Base-by-base conservation (phyloP, 1,284 basidiomycete species). In the Earliella scabrosa region DNA sequence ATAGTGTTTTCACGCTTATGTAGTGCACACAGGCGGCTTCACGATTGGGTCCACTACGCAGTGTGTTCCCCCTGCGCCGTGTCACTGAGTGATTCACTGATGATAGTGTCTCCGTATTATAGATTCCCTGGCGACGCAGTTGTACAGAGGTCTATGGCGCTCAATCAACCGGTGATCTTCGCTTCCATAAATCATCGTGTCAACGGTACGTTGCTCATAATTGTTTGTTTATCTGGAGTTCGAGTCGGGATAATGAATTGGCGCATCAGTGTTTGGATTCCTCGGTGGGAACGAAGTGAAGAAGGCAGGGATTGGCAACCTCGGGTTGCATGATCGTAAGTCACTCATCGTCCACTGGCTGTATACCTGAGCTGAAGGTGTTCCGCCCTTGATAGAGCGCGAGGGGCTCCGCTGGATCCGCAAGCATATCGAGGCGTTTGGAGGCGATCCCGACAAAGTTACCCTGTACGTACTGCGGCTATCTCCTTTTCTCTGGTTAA, bases 351-450 rank as follows among this genome's bases (percentile, higher is more conserved):
- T n/a, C n/a, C n/a, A n/a, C n/a, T n/a, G 16, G 16, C 3, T 26
- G 20, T 34, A 36, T 13, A 9, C 23, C 9, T 38, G 20, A 9
- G 20, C 21, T 13, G 13, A 29, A 31, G 13, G 7, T 24, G 10
- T 6, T 1, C 18, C 11, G 40, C 29, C 39, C 41, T 21, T 23
- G 45, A 24, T 45, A 46, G 67, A 68, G 56, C 66, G 67, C 4
- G 60, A 58, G 11, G 64, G 64, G 1, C 54, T 68, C n/a, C 58
- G 50, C 5, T 68, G 67, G 67, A 72, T 89, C 0, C 81, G 87
- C 57, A 77, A 83, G 63, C 85, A 90, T 63, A 86, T 90, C 43
- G 58, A 69, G 10, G 70, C 71, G 0, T 90, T 90, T 54, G 86
- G 87, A 2, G 88, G 88, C 5, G 82, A 89, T 64, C 80, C 81